phyloP scores from a whole-genome alignment of 805 yeast species.

The Yamadazyma sp. region DNA sequence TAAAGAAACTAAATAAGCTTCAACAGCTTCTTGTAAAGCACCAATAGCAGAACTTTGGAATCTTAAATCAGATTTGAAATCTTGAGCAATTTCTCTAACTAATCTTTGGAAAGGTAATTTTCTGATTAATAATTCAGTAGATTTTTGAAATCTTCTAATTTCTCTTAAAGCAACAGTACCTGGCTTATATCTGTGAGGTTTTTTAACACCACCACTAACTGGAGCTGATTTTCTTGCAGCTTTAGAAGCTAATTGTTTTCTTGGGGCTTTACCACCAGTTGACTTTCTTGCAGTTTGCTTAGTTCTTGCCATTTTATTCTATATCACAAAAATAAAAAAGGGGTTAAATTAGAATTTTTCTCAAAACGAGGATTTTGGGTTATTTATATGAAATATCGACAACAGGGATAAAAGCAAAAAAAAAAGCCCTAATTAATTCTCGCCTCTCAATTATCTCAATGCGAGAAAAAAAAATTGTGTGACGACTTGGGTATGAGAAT shows the following conservation, averaged over 20 bases:
- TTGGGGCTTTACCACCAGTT: slow-evolving; percentile 49
- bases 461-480: too few species aligned
- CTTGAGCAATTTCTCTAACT: slow-evolving; percentile 47
- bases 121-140: slow-evolving; percentile 46
- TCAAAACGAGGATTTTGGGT: too few species aligned
- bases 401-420: not conserved
- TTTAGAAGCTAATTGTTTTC: slow-evolving; percentile 48
- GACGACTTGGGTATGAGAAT: not conserved
- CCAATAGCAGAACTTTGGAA: slow-evolving; percentile 47
- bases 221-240: slow-evolving; percentile 50
- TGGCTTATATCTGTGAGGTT: slow-evolving; percentile 50
- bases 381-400: too few species aligned
- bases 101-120: slow-evolving; percentile 48
- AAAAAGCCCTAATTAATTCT: not conserved
- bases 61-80: slow-evolving; percentile 46
- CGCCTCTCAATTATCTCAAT: too few species aligned
- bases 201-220: slow-evolving; percentile 46
- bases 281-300: slow-evolving; percentile 49
- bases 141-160: slow-evolving; percentile 47
- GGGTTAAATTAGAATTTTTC: not conserved
- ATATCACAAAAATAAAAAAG: not conserved
- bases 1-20: slow-evolving; percentile 46
- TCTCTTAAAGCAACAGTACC: slow-evolving; percentile 50
- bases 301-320: slow-evolving; percentile 44
- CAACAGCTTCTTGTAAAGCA: slow-evolving; percentile 47